These are phyloP conservation scores for Teunomyces atbi DNA, from an alignment of 805 yeast species.

Conservation along the genomic window DNA sequence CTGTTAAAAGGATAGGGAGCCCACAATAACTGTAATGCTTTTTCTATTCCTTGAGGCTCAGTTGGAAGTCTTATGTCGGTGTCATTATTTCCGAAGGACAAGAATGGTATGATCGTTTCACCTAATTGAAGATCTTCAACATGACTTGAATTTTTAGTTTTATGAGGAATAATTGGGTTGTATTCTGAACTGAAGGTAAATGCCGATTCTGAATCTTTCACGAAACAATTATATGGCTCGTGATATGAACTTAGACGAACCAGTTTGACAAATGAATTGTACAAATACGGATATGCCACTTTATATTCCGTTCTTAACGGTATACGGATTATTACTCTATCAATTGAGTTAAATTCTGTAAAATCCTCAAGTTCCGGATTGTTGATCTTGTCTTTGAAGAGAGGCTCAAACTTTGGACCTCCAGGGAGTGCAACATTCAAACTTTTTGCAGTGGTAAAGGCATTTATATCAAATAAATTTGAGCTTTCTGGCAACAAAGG, in stretches of 20 bases:
- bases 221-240: slow-evolving; percentile 55
- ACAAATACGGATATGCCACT: slow-evolving; percentile 83
- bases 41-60: slow-evolving; percentile 43
- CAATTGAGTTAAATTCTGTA: slow-evolving; percentile 88
- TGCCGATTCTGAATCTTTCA: slow-evolving; percentile 50
- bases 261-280: slow-evolving; percentile 71
- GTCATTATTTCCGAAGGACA: slow-evolving; percentile 22
- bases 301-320: slow-evolving; percentile 79
- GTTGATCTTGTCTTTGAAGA: slow-evolving; percentile 59
- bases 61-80: slow-evolving; percentile 12
- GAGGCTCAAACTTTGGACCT: slow-evolving; percentile 94
- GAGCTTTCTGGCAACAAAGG: slow-evolving; percentile 69
- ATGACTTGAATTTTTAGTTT: slow-evolving; percentile 14
- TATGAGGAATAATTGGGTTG: slow-evolving; percentile 50
- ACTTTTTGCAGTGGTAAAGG: slow-evolving; percentile 90
- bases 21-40: slow-evolving; percentile 67
- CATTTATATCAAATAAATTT: slow-evolving; percentile 71
- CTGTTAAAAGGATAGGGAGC: slow-evolving; percentile 86
- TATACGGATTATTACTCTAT: slow-evolving; percentile 76
- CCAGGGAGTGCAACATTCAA: slow-evolving; percentile 86
- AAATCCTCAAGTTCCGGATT: slow-evolving; percentile 68
- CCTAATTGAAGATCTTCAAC: slow-evolving; percentile 39
- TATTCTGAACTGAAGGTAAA: slow-evolving; percentile 54
- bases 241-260: slow-evolving; percentile 64
- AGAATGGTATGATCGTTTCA: slow-evolving; percentile 47